phyloP scores from a whole-genome alignment of 2,329 filamentous ascomycete genomes.

The Cercospora sp. region DNA sequence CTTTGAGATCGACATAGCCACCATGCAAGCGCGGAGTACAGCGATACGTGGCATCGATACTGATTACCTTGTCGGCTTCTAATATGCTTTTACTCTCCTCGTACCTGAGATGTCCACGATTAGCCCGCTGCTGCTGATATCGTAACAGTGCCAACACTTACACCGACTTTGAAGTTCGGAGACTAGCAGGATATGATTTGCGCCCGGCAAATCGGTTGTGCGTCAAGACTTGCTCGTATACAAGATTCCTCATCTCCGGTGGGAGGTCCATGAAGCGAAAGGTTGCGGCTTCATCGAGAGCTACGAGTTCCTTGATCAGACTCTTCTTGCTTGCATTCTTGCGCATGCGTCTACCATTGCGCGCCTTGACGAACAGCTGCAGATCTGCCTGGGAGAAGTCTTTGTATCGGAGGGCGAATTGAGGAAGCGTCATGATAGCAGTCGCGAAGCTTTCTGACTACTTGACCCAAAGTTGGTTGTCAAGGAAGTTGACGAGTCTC shows the following conservation, averaged over 20 bases:
- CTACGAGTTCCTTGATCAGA: not conserved
- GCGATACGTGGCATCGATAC: not conserved
- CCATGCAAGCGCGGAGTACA: not conserved
- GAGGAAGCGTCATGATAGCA: not conserved
- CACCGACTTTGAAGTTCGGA: not conserved
- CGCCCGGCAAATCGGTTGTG: not conserved
- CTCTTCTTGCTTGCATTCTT: not conserved
- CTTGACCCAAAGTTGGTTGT: not conserved
- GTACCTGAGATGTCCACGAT: not conserved
- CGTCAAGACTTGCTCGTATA: not conserved
- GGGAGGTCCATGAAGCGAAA: not conserved
- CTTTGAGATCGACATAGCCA: not conserved
- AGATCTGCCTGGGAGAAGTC: not conserved
- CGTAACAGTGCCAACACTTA: not conserved
- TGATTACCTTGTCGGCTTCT: not conserved
- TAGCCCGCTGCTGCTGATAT: not conserved
- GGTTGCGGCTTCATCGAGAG: not conserved
- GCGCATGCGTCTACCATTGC: not conserved
- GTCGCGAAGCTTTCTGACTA: not conserved
- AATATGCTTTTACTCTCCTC: not conserved
- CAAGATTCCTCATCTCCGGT: not conserved
- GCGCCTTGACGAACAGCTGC: not conserved
- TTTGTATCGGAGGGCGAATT: not conserved
- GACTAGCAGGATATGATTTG: not conserved
- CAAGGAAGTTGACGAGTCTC: not conserved